Evolutionary conservation across 257 asterid species (phyloP).

Genomic region (Paraleonurus japonicus): DNA sequence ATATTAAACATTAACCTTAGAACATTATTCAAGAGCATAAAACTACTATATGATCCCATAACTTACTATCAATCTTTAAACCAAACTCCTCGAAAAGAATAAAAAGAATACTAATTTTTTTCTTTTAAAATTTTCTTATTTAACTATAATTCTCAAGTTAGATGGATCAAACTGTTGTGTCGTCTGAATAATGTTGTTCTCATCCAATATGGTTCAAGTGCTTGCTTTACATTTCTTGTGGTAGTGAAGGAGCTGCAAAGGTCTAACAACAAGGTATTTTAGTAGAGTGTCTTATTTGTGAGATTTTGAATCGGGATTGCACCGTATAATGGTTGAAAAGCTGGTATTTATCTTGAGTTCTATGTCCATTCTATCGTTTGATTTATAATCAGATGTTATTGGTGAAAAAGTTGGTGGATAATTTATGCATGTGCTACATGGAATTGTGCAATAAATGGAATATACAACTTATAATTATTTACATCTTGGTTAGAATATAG

Average conservation of each 20-base stretch:
- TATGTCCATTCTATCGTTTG: constrained; percentile 4
- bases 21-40: background rate
- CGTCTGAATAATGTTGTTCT: background rate
- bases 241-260: background rate
- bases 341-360: background rate
- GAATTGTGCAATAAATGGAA: background rate
- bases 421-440: background rate
- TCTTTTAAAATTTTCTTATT: background rate
- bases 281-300: background rate
- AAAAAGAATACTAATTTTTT: background rate
- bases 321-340: background rate
- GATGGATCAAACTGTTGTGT: background rate
- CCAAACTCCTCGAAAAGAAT: background rate
- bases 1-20: constrained; percentile 7
- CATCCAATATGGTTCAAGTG: background rate
- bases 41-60: background rate
- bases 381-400: background rate
- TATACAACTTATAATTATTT: background rate
- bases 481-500: background rate
- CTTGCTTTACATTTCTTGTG: background rate
- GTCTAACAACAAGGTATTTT: background rate
- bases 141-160: background rate
- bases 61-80: background rate
- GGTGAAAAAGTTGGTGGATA: constrained; percentile 4
- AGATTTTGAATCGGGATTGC: constrained; percentile 14